These are phyloP conservation scores for Arabidopsis lyrata DNA, from an alignment of 441 rosid genomes.

Conservation along the genomic window DNA sequence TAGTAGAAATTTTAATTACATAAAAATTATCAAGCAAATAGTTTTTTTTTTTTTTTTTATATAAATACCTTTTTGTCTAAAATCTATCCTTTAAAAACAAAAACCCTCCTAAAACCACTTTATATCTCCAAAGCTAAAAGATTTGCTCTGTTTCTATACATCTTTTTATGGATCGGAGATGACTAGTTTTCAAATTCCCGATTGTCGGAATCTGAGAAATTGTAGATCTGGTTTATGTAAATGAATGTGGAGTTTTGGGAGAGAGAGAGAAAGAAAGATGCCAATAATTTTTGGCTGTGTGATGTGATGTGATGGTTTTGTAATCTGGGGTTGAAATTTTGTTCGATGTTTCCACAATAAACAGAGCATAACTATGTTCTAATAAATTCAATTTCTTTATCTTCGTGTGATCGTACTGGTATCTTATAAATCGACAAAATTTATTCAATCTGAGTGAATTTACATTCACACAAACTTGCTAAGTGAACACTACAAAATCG, in stretches of 20 bases:
- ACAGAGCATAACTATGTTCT: slow-evolving; percentile 36
- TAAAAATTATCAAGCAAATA: slow-evolving; percentile 22
- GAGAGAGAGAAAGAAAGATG: background rate
- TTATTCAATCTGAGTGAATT: background rate
- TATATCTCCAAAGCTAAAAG: slow-evolving; percentile 17
- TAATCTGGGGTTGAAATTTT: slow-evolving; percentile 29
- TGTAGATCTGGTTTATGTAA: slow-evolving; percentile 43
- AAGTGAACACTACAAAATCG: background rate
- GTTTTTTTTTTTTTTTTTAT: slow-evolving; percentile 12
- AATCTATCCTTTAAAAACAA: slow-evolving; percentile 16
- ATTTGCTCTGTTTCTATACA: slow-evolving; percentile 38
- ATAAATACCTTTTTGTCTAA: slow-evolving; percentile 33
- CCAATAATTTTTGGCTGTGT: background rate
- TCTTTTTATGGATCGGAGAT: slow-evolving; percentile 20
- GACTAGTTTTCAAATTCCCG: slow-evolving; percentile 11
- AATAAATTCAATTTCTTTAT: slow-evolving; percentile 13
- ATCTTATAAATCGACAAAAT: background rate
- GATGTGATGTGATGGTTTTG: slow-evolving; percentile 11
- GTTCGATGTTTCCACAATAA: slow-evolving; percentile 30
- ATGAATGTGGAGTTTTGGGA: slow-evolving; percentile 24
- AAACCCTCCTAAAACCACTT: background rate
- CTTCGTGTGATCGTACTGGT: background rate
- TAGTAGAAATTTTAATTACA: slow-evolving; percentile 27
- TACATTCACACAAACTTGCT: background rate
- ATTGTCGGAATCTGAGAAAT: slow-evolving; percentile 24